Percentiles rank a stretch among this genome's conserved stretches.
Evolutionary conservation across 108 stramenopile species (phyloP).

Genomic region (Conticribra weissflogii): DNA sequence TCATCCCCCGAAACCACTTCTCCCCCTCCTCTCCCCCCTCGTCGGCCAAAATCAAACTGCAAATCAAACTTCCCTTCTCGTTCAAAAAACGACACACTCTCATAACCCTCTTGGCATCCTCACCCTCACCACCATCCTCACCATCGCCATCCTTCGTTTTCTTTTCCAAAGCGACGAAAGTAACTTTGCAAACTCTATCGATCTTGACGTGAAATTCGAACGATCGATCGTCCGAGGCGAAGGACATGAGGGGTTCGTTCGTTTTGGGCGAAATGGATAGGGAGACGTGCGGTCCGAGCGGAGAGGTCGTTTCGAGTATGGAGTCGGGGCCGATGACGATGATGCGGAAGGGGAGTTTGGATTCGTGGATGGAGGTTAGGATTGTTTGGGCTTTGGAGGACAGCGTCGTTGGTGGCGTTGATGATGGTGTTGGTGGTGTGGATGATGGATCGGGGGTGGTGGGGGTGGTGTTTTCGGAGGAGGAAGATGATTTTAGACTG

Average conservation of each 20-base stretch:
- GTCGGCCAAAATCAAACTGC: constrained; percentile 68
- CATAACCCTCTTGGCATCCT: too few species aligned
- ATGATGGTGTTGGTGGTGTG: neutral
- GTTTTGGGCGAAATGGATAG: constrained; percentile 64
- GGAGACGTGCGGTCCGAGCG: constrained; percentile 60
- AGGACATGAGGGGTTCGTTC: constrained; percentile 66
- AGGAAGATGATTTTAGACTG: too few species aligned
- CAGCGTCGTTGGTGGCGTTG: neutral
- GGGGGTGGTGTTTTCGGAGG: neutral
- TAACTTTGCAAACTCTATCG: constrained; percentile 59
- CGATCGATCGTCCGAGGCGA: constrained; percentile 70
- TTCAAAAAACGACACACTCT: constrained; percentile 62
- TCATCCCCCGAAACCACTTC: constrained; percentile 68
- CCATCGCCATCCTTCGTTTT: constrained; percentile 4
- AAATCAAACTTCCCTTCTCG: constrained; percentile 58
- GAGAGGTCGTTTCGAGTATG: constrained; percentile 80
- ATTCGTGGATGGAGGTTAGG: constrained; percentile 57
- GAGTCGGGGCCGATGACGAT: constrained; percentile 86
- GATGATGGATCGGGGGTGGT: neutral
- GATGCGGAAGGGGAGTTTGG: constrained; percentile 66
- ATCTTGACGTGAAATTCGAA: constrained; percentile 86
- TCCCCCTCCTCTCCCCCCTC: constrained; percentile 43
- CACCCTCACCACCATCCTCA: constrained; percentile 24
- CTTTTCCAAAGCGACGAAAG: constrained; percentile 51
- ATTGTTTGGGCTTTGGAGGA: constrained; percentile 24